phyloP scores from a whole-genome alignment of 257 asterid genomes.

The Paulownia fortunei region DNA sequence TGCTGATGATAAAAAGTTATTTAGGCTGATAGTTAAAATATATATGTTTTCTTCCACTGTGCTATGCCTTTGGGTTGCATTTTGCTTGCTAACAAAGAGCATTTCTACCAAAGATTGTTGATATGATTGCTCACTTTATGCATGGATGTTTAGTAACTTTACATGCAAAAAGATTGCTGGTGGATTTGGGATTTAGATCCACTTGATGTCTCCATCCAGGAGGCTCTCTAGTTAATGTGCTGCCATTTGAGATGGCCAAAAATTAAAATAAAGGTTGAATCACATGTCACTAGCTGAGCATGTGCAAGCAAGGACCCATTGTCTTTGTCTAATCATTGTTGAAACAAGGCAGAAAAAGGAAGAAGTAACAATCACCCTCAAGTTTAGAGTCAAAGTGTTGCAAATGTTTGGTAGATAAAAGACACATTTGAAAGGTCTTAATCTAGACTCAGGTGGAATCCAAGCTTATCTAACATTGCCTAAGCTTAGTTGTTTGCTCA shows the following conservation, averaged over 20 bases:
- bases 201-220: slow-evolving; percentile 68
- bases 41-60: neutral
- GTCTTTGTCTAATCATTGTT: slow-evolving; percentile 55
- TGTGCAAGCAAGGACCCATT: slow-evolving; percentile 68
- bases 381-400: slow-evolving; percentile 50
- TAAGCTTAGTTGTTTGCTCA: slow-evolving; percentile 15
- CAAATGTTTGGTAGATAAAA: slow-evolving; percentile 64
- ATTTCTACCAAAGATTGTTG: slow-evolving; percentile 34
- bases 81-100: slow-evolving; percentile 12
- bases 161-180: slow-evolving; percentile 43
- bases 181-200: slow-evolving; percentile 42
- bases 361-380: slow-evolving; percentile 25
- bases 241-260: slow-evolving; percentile 50
- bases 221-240: slow-evolving; percentile 48
- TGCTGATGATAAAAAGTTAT: neutral
- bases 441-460: slow-evolving; percentile 36
- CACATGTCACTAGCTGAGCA: slow-evolving; percentile 51
- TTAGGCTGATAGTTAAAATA: too few species aligned
- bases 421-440: slow-evolving; percentile 51
- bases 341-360: slow-evolving; percentile 30
- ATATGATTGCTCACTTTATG: slow-evolving; percentile 59
- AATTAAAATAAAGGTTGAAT: slow-evolving; percentile 37
- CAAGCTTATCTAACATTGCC: neutral
- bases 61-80: slow-evolving; percentile 13
- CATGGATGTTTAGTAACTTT: slow-evolving; percentile 40